These are phyloP conservation scores for Kalaharituber pfeilii DNA, from an alignment of 2,329 filamentous ascomycete genomes.

Conservation along the genomic window DNA sequence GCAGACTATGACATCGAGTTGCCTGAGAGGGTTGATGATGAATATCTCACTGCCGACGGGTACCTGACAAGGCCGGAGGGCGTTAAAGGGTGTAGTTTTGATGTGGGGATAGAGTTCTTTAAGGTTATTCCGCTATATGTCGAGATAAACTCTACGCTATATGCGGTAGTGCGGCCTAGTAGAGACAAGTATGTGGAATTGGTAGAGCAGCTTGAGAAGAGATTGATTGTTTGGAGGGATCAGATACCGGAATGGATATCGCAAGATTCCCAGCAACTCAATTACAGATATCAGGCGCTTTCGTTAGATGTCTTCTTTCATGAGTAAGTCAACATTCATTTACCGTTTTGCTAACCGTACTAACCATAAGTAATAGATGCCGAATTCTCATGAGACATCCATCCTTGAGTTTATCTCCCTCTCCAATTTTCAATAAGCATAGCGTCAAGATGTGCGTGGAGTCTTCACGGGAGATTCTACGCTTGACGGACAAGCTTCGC, in stretches of 20 bases:
- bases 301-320: conserved; percentile 38
- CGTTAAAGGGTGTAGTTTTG: conserved; percentile 43
- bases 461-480: conserved; percentile 46
- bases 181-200: conserved; percentile 42
- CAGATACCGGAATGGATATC: conserved; percentile 39
- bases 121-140: conserved; percentile 49
- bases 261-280: conserved; percentile 25
- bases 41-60: conserved; percentile 47
- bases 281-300: conserved; percentile 35
- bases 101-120: conserved; percentile 47
- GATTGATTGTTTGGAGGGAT: conserved; percentile 45
- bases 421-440: conserved; percentile 40
- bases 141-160: conserved; percentile 61
- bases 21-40: conserved; percentile 53
- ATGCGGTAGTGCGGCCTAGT: conserved; percentile 47
- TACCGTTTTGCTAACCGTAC: not conserved
- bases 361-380: conserved; percentile 25
- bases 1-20: conserved; percentile 67
- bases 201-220: conserved; percentile 47
- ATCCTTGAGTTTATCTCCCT: conserved; percentile 39
- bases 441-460: conserved; percentile 50
- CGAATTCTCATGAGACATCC: conserved; percentile 44
- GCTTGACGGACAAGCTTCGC: conserved; percentile 41
- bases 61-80: conserved; percentile 35
- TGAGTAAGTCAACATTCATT: conserved; percentile 26